Percentiles rank a stretch among this genome's conserved stretches.
Evolutionary conservation across 495 filamentous ascomycete genomes (phyloP).

Genomic region (Rhypophila decipiens): DNA sequence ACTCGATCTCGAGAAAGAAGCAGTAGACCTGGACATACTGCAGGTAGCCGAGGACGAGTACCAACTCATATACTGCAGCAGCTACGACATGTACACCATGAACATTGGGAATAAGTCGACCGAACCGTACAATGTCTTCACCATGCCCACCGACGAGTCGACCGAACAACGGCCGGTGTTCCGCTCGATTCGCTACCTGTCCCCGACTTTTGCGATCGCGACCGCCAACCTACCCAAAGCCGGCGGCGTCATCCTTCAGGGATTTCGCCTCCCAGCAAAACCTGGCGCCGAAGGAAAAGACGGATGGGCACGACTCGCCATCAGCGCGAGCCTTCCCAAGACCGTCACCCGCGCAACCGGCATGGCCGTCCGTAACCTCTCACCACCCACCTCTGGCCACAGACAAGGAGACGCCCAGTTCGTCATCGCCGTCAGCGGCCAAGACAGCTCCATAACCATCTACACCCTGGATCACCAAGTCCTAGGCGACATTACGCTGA

Average conservation of each 20-base stretch:
- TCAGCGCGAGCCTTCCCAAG: conserved; percentile 36
- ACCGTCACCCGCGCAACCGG: conserved; percentile 51
- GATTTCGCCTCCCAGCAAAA: conserved; percentile 39
- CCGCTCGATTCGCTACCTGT: conserved; percentile 70
- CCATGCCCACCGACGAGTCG: conserved; percentile 44
- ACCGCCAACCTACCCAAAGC: conserved; percentile 43
- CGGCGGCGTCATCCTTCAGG: conserved; percentile 46
- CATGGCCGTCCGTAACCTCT: conserved; percentile 65
- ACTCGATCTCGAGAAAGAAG: conserved; percentile 65
- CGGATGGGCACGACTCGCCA: conserved; percentile 34
- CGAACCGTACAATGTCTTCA: conserved; percentile 55
- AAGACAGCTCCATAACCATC: conserved; percentile 73
- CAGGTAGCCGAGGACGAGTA: conserved; percentile 54
- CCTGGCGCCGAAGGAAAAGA: conserved; percentile 28
- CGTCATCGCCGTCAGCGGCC: conserved; percentile 73
- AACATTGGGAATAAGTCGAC: conserved; percentile 42
- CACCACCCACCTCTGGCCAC: conserved; percentile 38
- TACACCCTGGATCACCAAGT: conserved; percentile 60
- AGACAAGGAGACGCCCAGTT: conserved; percentile 59
- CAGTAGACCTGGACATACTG: conserved; percentile 73
- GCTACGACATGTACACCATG: conserved; percentile 60
- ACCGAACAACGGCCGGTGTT: conserved; percentile 51
- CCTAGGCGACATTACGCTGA: conserved; percentile 39
- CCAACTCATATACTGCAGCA: conserved; percentile 73
- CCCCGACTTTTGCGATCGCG: conserved; percentile 67